phyloP scores from a whole-genome alignment of 2,329 filamentous ascomycete genomes.

The Xylaria sp. region DNA sequence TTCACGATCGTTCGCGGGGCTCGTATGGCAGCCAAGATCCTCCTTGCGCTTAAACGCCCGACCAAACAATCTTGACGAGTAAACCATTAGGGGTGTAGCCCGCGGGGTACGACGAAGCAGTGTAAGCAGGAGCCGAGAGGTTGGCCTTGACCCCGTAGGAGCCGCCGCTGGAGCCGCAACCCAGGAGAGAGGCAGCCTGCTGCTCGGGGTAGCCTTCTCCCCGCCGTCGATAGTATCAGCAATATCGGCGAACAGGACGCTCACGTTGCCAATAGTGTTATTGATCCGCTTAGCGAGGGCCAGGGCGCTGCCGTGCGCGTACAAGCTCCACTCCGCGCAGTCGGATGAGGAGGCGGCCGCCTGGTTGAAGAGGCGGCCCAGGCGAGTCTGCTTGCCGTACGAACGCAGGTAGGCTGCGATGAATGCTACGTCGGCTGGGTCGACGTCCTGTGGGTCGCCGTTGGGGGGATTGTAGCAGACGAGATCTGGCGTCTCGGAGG shows the following conservation, averaged over 20 bases:
- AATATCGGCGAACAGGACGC: neutral
- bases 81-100: constrained; percentile 33
- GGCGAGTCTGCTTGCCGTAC: neutral
- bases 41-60: neutral
- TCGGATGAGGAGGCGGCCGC: neutral
- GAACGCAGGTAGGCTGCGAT: neutral
- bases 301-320: neutral
- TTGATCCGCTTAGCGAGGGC: neutral
- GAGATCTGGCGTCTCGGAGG: neutral
- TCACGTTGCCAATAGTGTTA: neutral
- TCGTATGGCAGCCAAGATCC: too few species aligned
- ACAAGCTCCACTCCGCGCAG: neutral
- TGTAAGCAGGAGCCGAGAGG: constrained; percentile 22
- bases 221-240: neutral
- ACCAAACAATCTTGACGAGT: constrained; percentile 24
- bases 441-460: neutral
- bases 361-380: neutral
- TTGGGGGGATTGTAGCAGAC: neutral
- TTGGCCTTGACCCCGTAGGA: constrained; percentile 26
- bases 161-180: constrained; percentile 30
- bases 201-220: too few species aligned
- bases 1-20: too few species aligned
- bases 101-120: constrained; percentile 29
- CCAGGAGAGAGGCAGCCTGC: neutral
- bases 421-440: neutral